Conservation (phyloP, 164 flowering plant genomes). For the Magnolia sinica region DNA sequence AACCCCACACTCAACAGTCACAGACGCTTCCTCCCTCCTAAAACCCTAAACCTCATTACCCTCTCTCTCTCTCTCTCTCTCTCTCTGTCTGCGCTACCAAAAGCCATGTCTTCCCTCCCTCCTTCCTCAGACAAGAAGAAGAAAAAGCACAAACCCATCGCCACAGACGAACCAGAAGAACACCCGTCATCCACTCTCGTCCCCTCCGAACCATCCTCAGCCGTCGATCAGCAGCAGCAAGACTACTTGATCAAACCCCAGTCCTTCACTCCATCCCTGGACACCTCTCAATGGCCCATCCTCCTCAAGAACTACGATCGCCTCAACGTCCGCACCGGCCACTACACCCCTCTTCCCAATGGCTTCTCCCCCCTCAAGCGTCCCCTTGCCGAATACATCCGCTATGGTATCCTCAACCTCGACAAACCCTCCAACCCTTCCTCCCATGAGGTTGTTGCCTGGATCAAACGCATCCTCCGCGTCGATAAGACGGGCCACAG, state of each 20-base stretch:
- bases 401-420: slow-evolving; percentile 68
- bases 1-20: too few species aligned
- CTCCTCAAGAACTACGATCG: slow-evolving; percentile 76
- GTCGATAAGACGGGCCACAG: slow-evolving; percentile 74
- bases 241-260: slow-evolving; percentile 64
- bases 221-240: slow-evolving; percentile 9
- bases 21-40: neutral
- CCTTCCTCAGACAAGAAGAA: slow-evolving; percentile 31
- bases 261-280: slow-evolving; percentile 56
- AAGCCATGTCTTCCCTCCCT: slow-evolving; percentile 5
- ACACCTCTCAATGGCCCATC: slow-evolving; percentile 78
- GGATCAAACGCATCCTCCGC: slow-evolving; percentile 69
- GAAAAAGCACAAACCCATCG: slow-evolving; percentile 26
- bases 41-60: slow-evolving; percentile 12
- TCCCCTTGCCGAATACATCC: slow-evolving; percentile 57
- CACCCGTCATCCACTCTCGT: neutral
- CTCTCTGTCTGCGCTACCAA: neutral
- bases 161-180: slow-evolving; percentile 3
- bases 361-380: slow-evolving; percentile 74
- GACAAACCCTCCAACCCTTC: slow-evolving; percentile 81
- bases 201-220: neutral
- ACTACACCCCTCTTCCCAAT: slow-evolving; percentile 68
- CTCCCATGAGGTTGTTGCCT: slow-evolving; percentile 79
- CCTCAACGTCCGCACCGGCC: slow-evolving; percentile 73
- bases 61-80: neutral